Evolutionary conservation across 345 rosid genomes (phyloP), one percentile per base, ranked within the genome.

Genomic region (Balakata baccata): DNA sequence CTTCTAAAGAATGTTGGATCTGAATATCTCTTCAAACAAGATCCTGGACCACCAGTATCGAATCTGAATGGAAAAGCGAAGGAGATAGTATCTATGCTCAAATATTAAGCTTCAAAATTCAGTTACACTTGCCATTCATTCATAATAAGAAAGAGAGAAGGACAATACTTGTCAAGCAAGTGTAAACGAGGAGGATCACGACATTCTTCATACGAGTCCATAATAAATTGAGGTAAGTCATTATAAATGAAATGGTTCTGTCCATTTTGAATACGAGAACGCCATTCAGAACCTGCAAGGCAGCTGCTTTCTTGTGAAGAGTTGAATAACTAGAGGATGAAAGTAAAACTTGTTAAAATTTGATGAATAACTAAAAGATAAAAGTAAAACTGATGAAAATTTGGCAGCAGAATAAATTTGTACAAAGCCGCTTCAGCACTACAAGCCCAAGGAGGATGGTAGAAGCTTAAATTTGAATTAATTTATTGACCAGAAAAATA

Each of bases 161-260:
- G 70, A 61, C 34, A 84, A 69, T 91, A 95, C 99, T 82, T 91
- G 86, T 95, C 99, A 71, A 95, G 98, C 81, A 92, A 71, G 69
- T 95, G 90, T 54, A 95, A 69, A 51, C 85, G 90, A 3, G 98
- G 99, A 75, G 93, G 93, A 82, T 88, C 90, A 57, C 82, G 85
- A 46, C 98, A 90, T 69, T 87, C 98, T 81, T 92, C 98, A 76
- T 92, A 95, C 2, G 94, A 85, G 75, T 95, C 96, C 98, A 92
- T 89, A 69, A 95, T 82, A 84, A 87, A 87, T 58, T 61, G 83
- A 5, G 98, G 99, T 80, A 95, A 85, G 80, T 92, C 99, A 75
- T 82, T 84, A 83, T 85, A 88, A 74, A 95, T 84, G 59, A 95
- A 87, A 81, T 91, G 98, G 73, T 86, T 92, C 71, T 87, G 87